phyloP scores from a whole-genome alignment of 176 grass and related monocot genomes.

The Zea mays region Zm-B73-REFERENCE-NAM-5.0 NC_050102.1:168169001-168169500 shows the following conservation, averaged over 20 bases:
- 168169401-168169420: slow-evolving; percentile 3
- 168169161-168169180: background rate
- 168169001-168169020: background rate
- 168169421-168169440: background rate
- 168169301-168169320: slow-evolving; percentile 38
- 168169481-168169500: no score
- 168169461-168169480: no score
- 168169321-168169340: slow-evolving; percentile 28
- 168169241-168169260: background rate
- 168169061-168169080: background rate
- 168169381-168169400: background rate
- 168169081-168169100: background rate
- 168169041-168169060: background rate
- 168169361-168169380: slow-evolving; percentile 3
- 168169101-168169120: background rate
- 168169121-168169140: background rate
- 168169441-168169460: no score
- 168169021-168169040: background rate
- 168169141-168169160: background rate
- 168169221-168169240: background rate
- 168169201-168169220: background rate
- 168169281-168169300: background rate
- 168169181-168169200: background rate
- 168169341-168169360: slow-evolving; percentile 19
- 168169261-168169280: background rate